These are phyloP conservation scores for Aureobasidium sp. DNA, from an alignment of 2,329 filamentous ascomycete species.

Conservation along the genomic window DNA sequence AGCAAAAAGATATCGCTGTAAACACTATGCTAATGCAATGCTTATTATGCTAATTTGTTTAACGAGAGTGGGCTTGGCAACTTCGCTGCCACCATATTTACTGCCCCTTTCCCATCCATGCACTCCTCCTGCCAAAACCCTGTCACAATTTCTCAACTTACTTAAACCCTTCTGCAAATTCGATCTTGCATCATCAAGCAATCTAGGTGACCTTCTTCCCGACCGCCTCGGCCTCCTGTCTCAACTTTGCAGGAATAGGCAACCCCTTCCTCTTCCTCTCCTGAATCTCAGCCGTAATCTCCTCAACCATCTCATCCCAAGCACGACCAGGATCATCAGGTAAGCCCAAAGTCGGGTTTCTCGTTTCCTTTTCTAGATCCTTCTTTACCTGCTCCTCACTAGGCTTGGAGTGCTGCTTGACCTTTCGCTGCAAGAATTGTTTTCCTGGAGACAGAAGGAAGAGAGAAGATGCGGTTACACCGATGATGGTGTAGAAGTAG, in stretches of 20 bases:
- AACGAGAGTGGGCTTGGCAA: background rate
- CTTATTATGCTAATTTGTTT: background rate
- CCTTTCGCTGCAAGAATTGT: conserved; percentile 33
- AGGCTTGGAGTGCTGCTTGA: conserved; percentile 31
- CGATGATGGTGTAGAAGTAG: conserved; percentile 78
- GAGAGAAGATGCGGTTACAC: conserved; percentile 56
- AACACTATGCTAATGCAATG: background rate
- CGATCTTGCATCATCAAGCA: background rate
- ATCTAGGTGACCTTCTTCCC: conserved; percentile 4
- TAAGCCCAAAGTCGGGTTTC: conserved; percentile 53
- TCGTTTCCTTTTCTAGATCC: conserved; percentile 36
- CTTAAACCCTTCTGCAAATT: background rate
- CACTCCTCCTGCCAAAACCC: no score
- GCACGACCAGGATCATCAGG: conserved; percentile 69
- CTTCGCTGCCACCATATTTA: background rate
- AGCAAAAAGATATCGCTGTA: background rate
- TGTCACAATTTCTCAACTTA: background rate
- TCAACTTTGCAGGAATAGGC: conserved; percentile 44
- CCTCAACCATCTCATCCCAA: conserved; percentile 68
- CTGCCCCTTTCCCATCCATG: background rate
- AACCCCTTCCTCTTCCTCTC: conserved; percentile 42
- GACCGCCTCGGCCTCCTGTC: conserved; percentile 31
- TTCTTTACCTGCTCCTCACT: conserved; percentile 29
- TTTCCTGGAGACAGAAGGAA: conserved; percentile 81
- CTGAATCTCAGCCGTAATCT: conserved; percentile 68